Base-by-base conservation (phyloP, 768 basidiomycete genomes). In the Termitomyces sp. region DNA sequence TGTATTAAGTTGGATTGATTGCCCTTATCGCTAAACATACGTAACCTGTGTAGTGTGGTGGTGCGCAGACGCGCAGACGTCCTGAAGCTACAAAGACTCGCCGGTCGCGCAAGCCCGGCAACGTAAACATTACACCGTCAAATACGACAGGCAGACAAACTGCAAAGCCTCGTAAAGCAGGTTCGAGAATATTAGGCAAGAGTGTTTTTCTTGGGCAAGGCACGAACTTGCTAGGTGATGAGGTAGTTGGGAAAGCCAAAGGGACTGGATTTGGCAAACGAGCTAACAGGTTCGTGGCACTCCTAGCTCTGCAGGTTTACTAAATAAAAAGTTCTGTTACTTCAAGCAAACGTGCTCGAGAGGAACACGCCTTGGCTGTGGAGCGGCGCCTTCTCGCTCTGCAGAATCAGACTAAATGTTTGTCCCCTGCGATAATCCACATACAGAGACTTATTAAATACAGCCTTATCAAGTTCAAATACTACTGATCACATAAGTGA, bases 331-430 rank as follows among this genome's bases (percentile, higher is more conserved):
- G 22, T 22, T 34, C 45, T 16, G 13, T 9, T n/a, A 42, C 26
- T 50, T 15, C 22, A 65, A 94, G 91, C 68, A 90, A 90, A 68
- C 79, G 87, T 33, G 91, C 90, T 15, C 74, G 90, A 58, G 90
- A 90, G 62, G 88, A 90, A 66, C 79, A 90, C 56, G 90, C 89
- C 1, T 62, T 84, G 36, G 91, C 90, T n/a, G 82, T 81, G 7
- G 88, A 93, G 70, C 76, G 73, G 22, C 79, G 92, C 34, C 52
- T 89, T 13, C 70, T 70, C 50, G 75, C 77, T 9, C 64, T 85
- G 47, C 77, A 80, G 68, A 68, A 66, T 39, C 52, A 67, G 47
- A 45, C 58, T 31, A 65, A 65, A 63, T 62, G 73, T 73, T 18
- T 16, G 24, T 42, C 22, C 4, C 22, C 31, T 26, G 13, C 34